phyloP scores from a whole-genome alignment of 345 rosid genomes.

The Clarkia xantiana region DNA sequence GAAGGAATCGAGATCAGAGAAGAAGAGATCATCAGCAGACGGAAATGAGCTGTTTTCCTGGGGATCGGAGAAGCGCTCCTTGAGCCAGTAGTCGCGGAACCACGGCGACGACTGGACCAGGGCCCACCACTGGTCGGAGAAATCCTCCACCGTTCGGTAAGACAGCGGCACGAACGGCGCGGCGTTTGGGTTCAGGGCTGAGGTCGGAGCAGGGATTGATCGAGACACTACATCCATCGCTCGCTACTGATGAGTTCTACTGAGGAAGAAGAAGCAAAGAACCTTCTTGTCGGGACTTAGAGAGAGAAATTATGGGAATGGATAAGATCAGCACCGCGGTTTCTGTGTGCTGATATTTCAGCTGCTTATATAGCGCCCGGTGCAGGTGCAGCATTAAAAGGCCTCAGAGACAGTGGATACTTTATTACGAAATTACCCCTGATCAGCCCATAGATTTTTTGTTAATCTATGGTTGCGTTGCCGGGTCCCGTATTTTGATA shows the following conservation, averaged over 20 bases:
- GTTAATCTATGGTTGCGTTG: too few species aligned
- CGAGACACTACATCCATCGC: constrained; percentile 28
- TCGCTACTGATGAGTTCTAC: background rate
- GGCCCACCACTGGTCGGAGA: constrained; percentile 66
- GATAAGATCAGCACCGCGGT: too few species aligned
- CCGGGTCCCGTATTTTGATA: too few species aligned
- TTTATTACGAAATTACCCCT: too few species aligned
- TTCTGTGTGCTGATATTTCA: too few species aligned
- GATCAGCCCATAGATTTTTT: too few species aligned
- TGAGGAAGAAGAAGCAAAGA: background rate
- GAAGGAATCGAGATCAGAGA: constrained; percentile 11
- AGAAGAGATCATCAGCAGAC: background rate
- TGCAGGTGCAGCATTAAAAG: too few species aligned
- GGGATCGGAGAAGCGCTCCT: constrained; percentile 40
- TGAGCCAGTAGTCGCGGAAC: constrained; percentile 65
- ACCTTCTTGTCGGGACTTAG: background rate
- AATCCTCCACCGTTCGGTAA: constrained; percentile 52
- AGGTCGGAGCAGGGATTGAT: constrained; percentile 4
- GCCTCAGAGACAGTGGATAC: too few species aligned
- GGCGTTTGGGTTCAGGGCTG: constrained; percentile 46
- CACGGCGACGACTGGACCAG: constrained; percentile 45
- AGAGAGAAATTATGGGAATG: too few species aligned
- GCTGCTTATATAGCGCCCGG: too few species aligned
- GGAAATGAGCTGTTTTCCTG: constrained; percentile 10
- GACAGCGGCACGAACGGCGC: constrained; percentile 44